Evolutionary conservation across 306 rosid species (phyloP), one percentile per base, ranked within the genome.

Genomic region (Parietaria judaica): DNA sequence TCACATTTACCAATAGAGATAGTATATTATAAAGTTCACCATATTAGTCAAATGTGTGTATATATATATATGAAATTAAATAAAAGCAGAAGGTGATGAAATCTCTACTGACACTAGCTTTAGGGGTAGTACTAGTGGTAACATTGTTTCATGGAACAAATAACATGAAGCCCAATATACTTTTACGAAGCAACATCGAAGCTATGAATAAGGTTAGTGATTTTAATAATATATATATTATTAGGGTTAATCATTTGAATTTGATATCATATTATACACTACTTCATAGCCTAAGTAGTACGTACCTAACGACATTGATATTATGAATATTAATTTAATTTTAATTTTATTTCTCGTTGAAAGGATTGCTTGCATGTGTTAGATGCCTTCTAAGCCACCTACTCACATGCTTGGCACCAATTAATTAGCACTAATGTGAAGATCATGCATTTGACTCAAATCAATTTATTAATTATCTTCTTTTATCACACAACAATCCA

Each of bases 131-230:
- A 7, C 5, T 39, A 39, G 44, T 10, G 36, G 39, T 11, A 36
- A 4, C 11, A 12, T 55, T 67, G 66, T 64, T 62, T 13, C 57
- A 48, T 66, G 34, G 55, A 47, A 61, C 72, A 79, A 79, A 69
- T 50, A 80, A 75, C 97, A 80, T 84, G 86, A 80, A 63, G 57
- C 73, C 80, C 88, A 71, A 75, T 73, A 66, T 60, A 61, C 70
- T 60, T 59, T 41, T 63, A 39, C 66, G 74, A 62, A 63, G 65
- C 80, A 75, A 66, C 58, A 60, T 63, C 41, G 34, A 77, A 79
- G 66, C 81, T 67, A 51, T 41, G 51, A 14, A 11, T 57, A 36
- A 63, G 70, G 71, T 12, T 52, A 62, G 64, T 58, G 36, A 59
- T 23, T 23, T 23, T 23, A 23, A 23, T 23, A 71, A 34, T 5